phyloP scores from a whole-genome alignment of 208 protist genomes.

The Strigomonas culicis region DNA sequence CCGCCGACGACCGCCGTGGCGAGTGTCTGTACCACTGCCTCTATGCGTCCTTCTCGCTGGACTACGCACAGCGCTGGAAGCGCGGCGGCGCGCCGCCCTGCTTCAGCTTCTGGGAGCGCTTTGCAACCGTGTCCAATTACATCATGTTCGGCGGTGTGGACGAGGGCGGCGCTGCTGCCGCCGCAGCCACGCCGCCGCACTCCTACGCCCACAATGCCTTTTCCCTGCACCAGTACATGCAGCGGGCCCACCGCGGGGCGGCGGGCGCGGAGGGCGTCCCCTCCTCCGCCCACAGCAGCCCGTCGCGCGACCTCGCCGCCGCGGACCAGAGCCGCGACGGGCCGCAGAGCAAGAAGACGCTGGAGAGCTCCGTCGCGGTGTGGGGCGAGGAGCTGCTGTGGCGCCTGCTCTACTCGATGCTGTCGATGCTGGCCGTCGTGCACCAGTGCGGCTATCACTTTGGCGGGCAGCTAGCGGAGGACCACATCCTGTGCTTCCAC shows the following conservation, averaged over 20 bases:
- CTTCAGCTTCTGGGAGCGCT: background rate
- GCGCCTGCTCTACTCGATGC: slow-evolving; percentile 54
- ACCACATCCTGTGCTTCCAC: slow-evolving; percentile 71
- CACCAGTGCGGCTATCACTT: slow-evolving; percentile 68
- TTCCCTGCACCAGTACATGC: slow-evolving; percentile 5
- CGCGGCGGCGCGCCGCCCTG: background rate
- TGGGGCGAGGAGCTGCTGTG: slow-evolving; percentile 82
- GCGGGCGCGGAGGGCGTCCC: too few relatives aligned
- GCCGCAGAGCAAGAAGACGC: background rate
- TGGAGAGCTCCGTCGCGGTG: slow-evolving; percentile 15
- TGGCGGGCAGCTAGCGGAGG: slow-evolving; percentile 30
- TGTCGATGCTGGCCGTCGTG: slow-evolving; percentile 56
- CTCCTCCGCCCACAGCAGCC: too few relatives aligned
- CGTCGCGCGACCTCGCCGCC: background rate
- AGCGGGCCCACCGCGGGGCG: background rate
- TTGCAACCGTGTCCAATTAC: background rate
- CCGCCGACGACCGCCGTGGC: background rate
- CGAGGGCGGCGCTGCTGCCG: background rate
- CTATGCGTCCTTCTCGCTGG: background rate
- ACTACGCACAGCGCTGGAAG: background rate
- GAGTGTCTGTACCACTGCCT: slow-evolving; percentile 8
- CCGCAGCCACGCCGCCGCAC: background rate
- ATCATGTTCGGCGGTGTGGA: background rate
- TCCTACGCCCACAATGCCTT: background rate
- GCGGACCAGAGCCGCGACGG: background rate